Base-by-base conservation (phyloP, 1,139 yeast genomes). In the Suhomyces atakaporum region DNA sequence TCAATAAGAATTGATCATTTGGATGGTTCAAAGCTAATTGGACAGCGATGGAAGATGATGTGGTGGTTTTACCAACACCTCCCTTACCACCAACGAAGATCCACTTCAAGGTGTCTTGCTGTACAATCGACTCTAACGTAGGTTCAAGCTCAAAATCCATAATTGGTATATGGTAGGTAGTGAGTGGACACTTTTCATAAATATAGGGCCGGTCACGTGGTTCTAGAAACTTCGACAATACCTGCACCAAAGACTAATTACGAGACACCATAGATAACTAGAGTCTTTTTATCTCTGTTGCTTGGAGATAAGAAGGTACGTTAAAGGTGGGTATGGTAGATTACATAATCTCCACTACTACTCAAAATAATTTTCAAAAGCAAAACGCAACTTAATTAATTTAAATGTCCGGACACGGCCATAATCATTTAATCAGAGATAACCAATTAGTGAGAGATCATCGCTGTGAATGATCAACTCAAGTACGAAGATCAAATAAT, bases 21-120 rank as follows among this genome's bases (percentile, higher is more conserved):
- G 94, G 92, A 57, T 87, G 83, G 39, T 86, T 81, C 42, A 88
- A 68, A 3, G 94, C 92, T 56, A 84, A 69, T 64, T 92, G 97
- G 42, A 90, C 86, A 18, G 98, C 96, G 49, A 92, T 77, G 15
- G 97, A 89, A 33, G 96, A 90, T 1, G 97, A 90, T 3, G 97
- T 87, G 29, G 98, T 92, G 49, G 98, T 92, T 62, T 92, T 92
- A 51, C 98, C 98, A 25, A 92, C 98, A 64, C 98, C 98, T 60
- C 98, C 98, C 71, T 92, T 92, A 53, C 98, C 98, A 44, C 98
- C 98, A 27, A 90, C 97, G 57, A 92, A 92, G 48, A 92, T 85
- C 98, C 98, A 92, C 56, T 86, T 86, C 54, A 92, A 77, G 12
- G 92, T 66, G 22, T 76, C 84, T 47, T 84, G 88, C 21, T 70